Evolutionary conservation across 2,329 filamentous ascomycete species (phyloP), one percentile per base, ranked within the genome.

Genomic region (Fonsecaea nubica): DNA sequence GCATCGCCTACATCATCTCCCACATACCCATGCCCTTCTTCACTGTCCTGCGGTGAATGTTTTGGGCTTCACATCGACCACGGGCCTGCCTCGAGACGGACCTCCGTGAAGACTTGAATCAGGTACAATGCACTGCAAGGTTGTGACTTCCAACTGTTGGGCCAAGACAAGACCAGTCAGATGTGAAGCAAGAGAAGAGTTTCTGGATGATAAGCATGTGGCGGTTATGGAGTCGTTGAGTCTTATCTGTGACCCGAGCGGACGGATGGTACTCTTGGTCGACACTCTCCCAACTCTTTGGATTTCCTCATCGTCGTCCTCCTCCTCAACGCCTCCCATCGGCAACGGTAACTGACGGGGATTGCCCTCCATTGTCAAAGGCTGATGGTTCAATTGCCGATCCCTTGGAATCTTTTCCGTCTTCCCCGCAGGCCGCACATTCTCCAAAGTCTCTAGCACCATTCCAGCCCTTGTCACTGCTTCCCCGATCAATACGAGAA

Each of bases 371-470:
- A n/a, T 6, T 6, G 40, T 45, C 40, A 18, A n/a, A 18, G 36
- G 18, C 45, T 50, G 45, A 30, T 30, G 45, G 18, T 50, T 50
- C 45, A 50, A 50, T 30, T 50, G 45, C 45, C 45, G 45, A 50
- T 25, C 45, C 1, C 45, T 50, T 50, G 45, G 45, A 30, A 25
- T 15, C 40, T 48, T 13, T 50, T 30, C 45, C 45, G 45, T 25
- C 18, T 50, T 48, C 45, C 45, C 45, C 45, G 45, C 45, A 50
- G 45, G 8, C 45, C 8, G 45, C 21, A 50, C 45, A 50, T 50
- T 59, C 36, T 59, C 40, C 36, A 59, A 40, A 59, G 15, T 58
- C 40, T 35, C 40, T 36, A 30, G 15, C 53, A 33, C 53, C 18
- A 25, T 50, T 50, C 21, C 21, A 50, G 9, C 30, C 45, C 8